Evolutionary conservation across 2,329 filamentous ascomycete genomes (phyloP).

Genomic region (Xylariomycetidae sp.): DNA sequence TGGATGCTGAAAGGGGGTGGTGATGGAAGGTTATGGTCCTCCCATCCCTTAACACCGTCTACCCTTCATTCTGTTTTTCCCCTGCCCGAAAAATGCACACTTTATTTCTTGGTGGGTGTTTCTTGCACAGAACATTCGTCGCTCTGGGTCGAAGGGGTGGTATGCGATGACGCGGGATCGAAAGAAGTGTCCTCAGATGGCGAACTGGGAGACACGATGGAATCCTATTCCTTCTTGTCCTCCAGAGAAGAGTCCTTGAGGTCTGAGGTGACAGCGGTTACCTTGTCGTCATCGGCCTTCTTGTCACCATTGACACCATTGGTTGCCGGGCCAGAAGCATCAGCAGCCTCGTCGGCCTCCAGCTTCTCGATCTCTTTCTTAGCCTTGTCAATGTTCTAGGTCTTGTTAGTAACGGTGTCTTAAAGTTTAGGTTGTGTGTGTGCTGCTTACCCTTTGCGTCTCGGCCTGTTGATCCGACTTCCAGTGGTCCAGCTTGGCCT

Average conservation of each 20-base stretch:
- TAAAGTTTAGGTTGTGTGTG: background rate
- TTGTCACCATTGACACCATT: constrained; percentile 44
- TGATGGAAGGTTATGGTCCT: too few relatives aligned
- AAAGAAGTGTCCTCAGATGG: constrained; percentile 2
- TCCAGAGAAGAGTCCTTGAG: constrained; percentile 49
- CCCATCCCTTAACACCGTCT: too few relatives aligned
- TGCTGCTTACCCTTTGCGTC: constrained; percentile 76
- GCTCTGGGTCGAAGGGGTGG: background rate
- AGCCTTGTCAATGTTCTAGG: constrained; percentile 91
- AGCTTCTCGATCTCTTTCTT: constrained; percentile 92
- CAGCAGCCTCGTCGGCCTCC: constrained; percentile 60
- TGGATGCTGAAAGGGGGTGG: too few relatives aligned
- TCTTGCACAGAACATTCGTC: too few relatives aligned
- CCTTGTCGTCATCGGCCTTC: constrained; percentile 40
- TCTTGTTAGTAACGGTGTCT: constrained; percentile 22
- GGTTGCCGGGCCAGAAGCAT: constrained; percentile 40
- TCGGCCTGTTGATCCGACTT: constrained; percentile 84
- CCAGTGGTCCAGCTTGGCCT: constrained; percentile 87
- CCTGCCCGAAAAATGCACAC: too few relatives aligned
- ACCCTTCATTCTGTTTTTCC: too few relatives aligned
- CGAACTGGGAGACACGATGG: constrained; percentile 9
- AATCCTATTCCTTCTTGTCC: constrained; percentile 46
- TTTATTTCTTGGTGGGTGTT: too few relatives aligned
- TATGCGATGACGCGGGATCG: constrained; percentile 3
- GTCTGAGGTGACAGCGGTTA: constrained; percentile 49